Percentiles rank a stretch among this genome's conserved stretches.
Evolutionary conservation across 2,329 filamentous ascomycete genomes (phyloP).

Genomic region (Colletotrichum kahawae): DNA sequence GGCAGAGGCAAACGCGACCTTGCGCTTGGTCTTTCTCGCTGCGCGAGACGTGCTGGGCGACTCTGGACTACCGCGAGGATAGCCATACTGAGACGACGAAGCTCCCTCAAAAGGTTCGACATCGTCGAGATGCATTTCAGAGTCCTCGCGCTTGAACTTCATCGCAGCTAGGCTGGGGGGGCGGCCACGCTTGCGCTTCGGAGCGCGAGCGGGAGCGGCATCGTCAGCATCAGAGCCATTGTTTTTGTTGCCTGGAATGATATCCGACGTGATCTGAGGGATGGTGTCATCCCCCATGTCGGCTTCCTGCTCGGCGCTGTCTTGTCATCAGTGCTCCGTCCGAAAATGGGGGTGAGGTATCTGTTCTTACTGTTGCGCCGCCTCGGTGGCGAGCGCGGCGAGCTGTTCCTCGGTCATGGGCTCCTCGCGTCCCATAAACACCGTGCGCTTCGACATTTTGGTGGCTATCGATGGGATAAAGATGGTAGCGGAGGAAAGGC

Average conservation of each 20-base stretch:
- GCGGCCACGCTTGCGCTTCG: not conserved
- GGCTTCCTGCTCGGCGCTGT: not conserved
- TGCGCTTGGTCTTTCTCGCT: not conserved
- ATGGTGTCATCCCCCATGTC: not conserved
- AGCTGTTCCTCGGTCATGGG: not conserved
- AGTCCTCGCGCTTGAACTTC: not conserved
- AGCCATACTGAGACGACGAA: not conserved
- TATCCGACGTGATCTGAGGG: conserved; percentile 1
- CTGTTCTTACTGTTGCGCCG: not conserved
- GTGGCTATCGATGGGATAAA: not conserved
- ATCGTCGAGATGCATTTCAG: not conserved
- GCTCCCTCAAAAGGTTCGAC: not conserved
- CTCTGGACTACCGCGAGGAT: not conserved
- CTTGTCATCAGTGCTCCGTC: not conserved
- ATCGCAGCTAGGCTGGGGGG: not conserved
- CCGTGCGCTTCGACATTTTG: conserved; percentile 22
- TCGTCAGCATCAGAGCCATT: not conserved
- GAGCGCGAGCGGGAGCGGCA: not conserved
- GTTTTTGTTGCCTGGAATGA: not conserved
- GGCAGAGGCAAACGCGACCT: not conserved
- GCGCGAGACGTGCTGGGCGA: not conserved
- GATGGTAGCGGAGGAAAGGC: not conserved
- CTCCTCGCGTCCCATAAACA: not conserved
- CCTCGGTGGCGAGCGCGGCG: not conserved
- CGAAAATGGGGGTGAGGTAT: not conserved